Evolutionary conservation across 352 stramenopile species (phyloP), one percentile per base, ranked within the genome.

Genomic region (Phytopythium oedochilum): DNA sequence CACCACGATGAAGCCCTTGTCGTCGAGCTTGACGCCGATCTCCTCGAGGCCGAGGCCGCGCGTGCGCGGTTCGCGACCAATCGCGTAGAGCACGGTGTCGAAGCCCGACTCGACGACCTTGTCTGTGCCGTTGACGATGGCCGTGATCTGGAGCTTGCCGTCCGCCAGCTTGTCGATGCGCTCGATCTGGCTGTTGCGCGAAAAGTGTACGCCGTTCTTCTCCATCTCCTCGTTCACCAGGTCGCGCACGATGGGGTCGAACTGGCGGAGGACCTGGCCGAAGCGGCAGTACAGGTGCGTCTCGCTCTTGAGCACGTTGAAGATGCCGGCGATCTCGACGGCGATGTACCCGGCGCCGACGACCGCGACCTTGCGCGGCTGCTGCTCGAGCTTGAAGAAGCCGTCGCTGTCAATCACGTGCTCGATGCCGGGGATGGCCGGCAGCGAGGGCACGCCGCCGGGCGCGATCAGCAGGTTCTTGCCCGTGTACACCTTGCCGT

Each of bases 271-370:
- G 39, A 96, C 88, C 34, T 88, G 70, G 65, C 91, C 78, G 47
- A 81, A 80, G 44, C 94, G 87, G 67, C 88, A 96, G 66, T 97
- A 94, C 26, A 98, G 64, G 25, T 75, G 86, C 28, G 94, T 96
- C 46, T 99, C 90, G 20, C 73, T 89, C 34, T 96, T 94, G 18
- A 99, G 70, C 25, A 75, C 77, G 60, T 98, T 92, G 50, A 99
- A 91, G 49, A 99, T 76, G 44, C 81, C 94, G 3, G 96, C 96
- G 32, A 99, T 69, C 83, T 99, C 97, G 15, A 98, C 91, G 31
- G 92, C 96, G 70, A 99, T 99, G 81, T 99, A 99, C 22, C 96
- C 97, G 17, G 89, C 96, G 47, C 97, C 96, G 11, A 99, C 85
- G 2, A 99, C 92, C 8, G 97, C 89, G 17, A 94, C 89, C 60